Base-by-base conservation (phyloP, 345 rosid genomes). In the Heritiera littoralis region DNA sequence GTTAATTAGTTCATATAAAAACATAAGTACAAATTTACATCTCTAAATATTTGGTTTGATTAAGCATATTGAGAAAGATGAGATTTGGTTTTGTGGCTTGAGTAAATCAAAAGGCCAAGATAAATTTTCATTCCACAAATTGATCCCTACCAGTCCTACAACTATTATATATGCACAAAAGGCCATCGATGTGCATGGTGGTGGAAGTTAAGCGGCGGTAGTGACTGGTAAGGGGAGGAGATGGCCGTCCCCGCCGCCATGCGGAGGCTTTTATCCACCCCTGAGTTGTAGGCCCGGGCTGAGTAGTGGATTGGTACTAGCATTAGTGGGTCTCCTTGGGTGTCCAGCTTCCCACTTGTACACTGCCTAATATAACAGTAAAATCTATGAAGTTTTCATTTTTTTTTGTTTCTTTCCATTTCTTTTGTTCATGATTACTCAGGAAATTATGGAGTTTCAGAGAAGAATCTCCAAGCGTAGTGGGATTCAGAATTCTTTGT, bases 401-500 rank as follows among this genome's bases (percentile, higher is more conserved):
- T 35, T 35, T 35, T 35, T 35, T 35, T 35, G 3, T 3, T 35
- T 23, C 28, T 35, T 35, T 35, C 38, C 2, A 35, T 35, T 35
- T 35, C 38, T 11, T 45, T 43, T 67, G 3, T 4, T 67, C 72
- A 43, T 67, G 15, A 67, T 67, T 67, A 43, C 35, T 43, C 10
- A 41, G 71, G 71, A 41, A 41, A 66, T 40, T 18, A 41, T 67
- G 72, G 52, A 9, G 52, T n/a, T 67, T 43, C 10, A 18, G 72
- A 67, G 72, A 67, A 67, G 72, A 67, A 67, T 67, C 72, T 41
- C 72, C 72, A n/a, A n/a, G 20, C n/a, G 43, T 7, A 41, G n/a
- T 51, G 72, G 56, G 56, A 14, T 52, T 52, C 56, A 3, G 18
- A 15, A 14, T 52, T 17, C 56, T 52, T 3, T 52, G 14, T 52